Percentiles rank a stretch among this genome's conserved stretches.
These are phyloP conservation scores for Carex kokanica DNA, from an alignment of 176 grass and related monocot species.

Conservation along the genomic window DNA sequence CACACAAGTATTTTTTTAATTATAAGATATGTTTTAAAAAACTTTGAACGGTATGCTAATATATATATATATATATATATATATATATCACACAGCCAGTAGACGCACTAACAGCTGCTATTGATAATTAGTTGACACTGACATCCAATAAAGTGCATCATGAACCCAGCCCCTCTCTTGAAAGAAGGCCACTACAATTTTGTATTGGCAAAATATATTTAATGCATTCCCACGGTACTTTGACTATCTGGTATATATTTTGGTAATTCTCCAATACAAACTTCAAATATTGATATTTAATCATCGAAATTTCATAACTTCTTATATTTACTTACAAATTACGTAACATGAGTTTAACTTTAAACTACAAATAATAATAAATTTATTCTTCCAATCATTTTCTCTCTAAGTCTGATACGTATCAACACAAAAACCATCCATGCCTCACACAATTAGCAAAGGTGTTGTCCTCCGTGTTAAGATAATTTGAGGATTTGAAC, in stretches of 20 bases:
- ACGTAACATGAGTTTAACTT: neutral
- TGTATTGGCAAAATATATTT: too few species aligned
- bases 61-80: neutral
- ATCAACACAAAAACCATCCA: neutral
- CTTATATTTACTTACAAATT: neutral
- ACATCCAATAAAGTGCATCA: neutral
- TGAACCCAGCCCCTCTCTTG: neutral
- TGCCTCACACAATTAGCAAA: too few species aligned
- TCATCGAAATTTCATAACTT: neutral
- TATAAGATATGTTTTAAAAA: neutral
- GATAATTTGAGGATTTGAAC: too few species aligned
- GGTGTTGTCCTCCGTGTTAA: too few species aligned
- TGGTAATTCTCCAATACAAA: neutral
- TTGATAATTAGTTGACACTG: neutral
- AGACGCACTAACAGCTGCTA: neutral
- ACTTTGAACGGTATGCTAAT: neutral
- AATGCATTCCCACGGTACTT: too few species aligned
- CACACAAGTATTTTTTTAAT: neutral
- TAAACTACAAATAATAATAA: neutral
- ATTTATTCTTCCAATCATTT: neutral
- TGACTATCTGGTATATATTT: too few species aligned
- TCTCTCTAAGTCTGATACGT: neutral
- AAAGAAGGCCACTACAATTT: neutral
- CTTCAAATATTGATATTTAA: neutral
- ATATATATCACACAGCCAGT: neutral